Conservation (phyloP, 352 stramenopile genomes). For the Globisporangium paddicum region DNA sequence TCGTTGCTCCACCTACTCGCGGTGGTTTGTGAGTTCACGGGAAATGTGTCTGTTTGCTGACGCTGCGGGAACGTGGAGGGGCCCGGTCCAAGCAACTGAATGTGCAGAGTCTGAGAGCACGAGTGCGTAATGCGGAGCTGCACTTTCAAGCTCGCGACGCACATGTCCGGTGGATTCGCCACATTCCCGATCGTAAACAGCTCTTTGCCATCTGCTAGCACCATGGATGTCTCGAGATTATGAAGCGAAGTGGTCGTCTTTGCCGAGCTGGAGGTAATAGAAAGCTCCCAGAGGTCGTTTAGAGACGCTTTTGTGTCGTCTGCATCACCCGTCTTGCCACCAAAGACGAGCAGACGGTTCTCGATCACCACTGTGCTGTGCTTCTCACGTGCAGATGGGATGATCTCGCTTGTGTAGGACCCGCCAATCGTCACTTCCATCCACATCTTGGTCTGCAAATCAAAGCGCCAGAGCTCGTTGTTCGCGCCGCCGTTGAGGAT, state of each 20-base stretch:
- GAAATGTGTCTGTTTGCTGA: conserved; percentile 37
- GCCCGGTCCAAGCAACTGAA: conserved; percentile 60
- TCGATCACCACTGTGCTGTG: conserved; percentile 48
- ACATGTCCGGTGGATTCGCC: conserved; percentile 27
- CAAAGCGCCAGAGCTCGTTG: conserved; percentile 74
- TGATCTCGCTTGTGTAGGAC: not conserved
- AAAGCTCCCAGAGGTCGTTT: conserved; percentile 66
- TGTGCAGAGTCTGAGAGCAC: conserved; percentile 42
- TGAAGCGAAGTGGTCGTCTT: conserved; percentile 27
- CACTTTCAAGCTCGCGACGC: conserved; percentile 39
- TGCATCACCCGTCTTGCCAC: conserved; percentile 28
- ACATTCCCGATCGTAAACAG: conserved; percentile 44
- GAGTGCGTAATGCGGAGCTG: conserved; percentile 48
- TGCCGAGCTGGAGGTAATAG: conserved; percentile 35
- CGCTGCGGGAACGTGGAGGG: conserved; percentile 46
- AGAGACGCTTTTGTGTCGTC: conserved; percentile 24
- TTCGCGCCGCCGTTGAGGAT: conserved; percentile 27
- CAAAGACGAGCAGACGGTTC: conserved; percentile 53
- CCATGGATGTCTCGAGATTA: conserved; percentile 30
- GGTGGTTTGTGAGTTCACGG: conserved; percentile 23
- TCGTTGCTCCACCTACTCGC: conserved; percentile 47
- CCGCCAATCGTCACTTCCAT: conserved; percentile 28
- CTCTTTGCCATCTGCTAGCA: conserved; percentile 44
- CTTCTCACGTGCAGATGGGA: conserved; percentile 43
- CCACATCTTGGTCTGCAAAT: conserved; percentile 46